These are phyloP conservation scores for Boletus pseudopeckii DNA, from an alignment of 768 basidiomycete species.

Conservation along the genomic window DNA sequence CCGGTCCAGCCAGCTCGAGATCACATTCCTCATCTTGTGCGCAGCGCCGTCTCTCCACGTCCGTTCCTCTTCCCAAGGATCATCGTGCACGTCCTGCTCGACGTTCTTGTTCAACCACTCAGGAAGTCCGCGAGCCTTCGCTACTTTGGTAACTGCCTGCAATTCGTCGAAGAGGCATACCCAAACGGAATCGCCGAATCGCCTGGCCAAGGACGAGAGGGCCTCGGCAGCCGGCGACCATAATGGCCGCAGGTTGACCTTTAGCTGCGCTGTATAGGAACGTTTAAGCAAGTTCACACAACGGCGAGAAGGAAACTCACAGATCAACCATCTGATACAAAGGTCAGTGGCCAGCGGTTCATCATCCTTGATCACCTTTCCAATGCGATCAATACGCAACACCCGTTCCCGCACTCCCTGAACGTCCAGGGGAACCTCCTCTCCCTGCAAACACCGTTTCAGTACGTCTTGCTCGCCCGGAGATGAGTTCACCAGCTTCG, in stretches of 20 bases:
- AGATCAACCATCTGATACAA: conserved; percentile 68
- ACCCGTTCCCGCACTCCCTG: conserved; percentile 84
- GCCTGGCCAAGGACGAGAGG: conserved; percentile 46
- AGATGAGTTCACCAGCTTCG: conserved; percentile 43
- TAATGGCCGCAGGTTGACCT: conserved; percentile 87
- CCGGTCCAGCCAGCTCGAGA: conserved; percentile 46
- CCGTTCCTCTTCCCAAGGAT: conserved; percentile 62
- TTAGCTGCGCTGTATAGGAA: conserved; percentile 66
- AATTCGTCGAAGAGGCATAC: conserved; percentile 62
- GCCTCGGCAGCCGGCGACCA: conserved; percentile 82
- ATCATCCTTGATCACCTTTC: conserved; percentile 53
- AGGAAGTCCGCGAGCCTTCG: conserved; percentile 5
- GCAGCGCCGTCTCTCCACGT: conserved; percentile 76
- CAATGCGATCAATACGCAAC: conserved; percentile 70
- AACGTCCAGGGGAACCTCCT: conserved; percentile 74
- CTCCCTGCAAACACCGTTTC: conserved; percentile 71
- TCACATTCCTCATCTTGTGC: conserved; percentile 51
- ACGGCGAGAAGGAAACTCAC: conserved; percentile 36
- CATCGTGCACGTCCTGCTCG: conserved; percentile 21
- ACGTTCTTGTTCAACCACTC: conserved; percentile 26
- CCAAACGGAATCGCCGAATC: conserved; percentile 78
- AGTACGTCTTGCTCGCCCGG: conserved; percentile 50
- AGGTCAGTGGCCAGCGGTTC: conserved; percentile 56
- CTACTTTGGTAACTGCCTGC: conserved; percentile 28
- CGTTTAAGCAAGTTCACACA: neutral